phyloP scores from a whole-genome alignment of 2,329 filamentous ascomycete genomes.

The Akanthomyces uredinophilus region DNA sequence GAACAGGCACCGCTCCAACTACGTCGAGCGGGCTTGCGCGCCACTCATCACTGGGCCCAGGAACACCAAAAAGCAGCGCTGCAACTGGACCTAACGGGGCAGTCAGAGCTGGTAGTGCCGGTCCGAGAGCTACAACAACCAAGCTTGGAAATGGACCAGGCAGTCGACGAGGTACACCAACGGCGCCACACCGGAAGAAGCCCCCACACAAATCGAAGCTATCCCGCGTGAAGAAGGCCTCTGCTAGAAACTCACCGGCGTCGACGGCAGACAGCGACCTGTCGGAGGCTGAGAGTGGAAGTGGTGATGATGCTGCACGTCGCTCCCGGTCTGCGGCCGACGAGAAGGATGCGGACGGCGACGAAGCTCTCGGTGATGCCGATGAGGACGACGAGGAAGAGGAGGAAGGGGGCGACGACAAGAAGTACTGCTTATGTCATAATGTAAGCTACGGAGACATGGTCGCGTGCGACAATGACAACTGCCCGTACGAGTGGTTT shows the following conservation, averaged over 20 bases:
- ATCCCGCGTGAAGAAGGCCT: conserved; percentile 56
- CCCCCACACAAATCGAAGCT: conserved; percentile 54
- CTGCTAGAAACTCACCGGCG: conserved; percentile 55
- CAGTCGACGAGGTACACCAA: conserved; percentile 46
- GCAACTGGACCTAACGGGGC: conserved; percentile 29
- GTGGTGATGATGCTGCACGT: conserved; percentile 41
- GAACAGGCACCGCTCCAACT: conserved; percentile 42
- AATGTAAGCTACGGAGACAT: conserved; percentile 82
- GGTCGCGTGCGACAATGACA: conserved; percentile 82
- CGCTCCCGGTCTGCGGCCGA: conserved; percentile 30
- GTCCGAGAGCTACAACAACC: conserved; percentile 46
- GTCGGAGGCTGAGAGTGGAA: conserved; percentile 56
- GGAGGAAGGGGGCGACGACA: conserved; percentile 69
- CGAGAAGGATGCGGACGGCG: conserved; percentile 38
- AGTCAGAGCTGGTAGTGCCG: conserved; percentile 53
- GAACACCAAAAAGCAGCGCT: conserved; percentile 49
- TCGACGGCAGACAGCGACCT: conserved; percentile 61
- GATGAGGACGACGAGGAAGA: conserved; percentile 62
- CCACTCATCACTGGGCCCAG: conserved; percentile 58
- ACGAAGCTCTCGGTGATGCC: conserved; percentile 51
- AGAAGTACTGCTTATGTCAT: conserved; percentile 79
- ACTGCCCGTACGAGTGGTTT: conserved; percentile 81
- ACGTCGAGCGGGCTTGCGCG: conserved; percentile 56
- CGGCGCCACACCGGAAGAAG: conserved; percentile 42
- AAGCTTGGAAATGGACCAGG: conserved; percentile 38